Percentiles rank a stretch among this genome's conserved stretches.
These are phyloP conservation scores for Wickerhamiella kazuoi DNA, from an alignment of 805 yeast species.

Conservation along the genomic window DNA sequence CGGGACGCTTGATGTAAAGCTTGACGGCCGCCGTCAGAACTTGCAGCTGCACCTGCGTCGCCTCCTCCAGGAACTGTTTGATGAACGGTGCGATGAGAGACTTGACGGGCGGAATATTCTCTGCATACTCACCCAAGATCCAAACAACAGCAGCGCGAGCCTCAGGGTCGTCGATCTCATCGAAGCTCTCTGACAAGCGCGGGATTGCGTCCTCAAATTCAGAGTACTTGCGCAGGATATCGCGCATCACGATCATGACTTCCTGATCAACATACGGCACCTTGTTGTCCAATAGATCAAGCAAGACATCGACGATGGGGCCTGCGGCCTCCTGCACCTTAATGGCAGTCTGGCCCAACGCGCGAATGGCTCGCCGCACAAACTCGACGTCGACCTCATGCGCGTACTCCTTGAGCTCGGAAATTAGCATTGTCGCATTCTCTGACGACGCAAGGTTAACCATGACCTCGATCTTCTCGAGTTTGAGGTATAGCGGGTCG, in stretches of 20 bases:
- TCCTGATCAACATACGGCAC: constrained; percentile 62
- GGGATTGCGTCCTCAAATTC: constrained; percentile 37
- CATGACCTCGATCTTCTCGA: constrained; percentile 80
- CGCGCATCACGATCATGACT: constrained; percentile 54
- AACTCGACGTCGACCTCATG: constrained; percentile 76
- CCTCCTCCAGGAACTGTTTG: constrained; percentile 41
- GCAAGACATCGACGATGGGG: constrained; percentile 49
- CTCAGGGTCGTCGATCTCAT: constrained; percentile 61
- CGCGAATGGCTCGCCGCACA: constrained; percentile 77
- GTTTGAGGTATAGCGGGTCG: constrained; percentile 85
- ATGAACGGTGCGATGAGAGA: constrained; percentile 27
- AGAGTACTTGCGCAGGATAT: constrained; percentile 56
- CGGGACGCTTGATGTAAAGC: constrained; percentile 43
- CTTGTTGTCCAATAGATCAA: constrained; percentile 44
- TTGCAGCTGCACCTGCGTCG: constrained; percentile 60
- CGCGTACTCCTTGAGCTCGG: constrained; percentile 75
- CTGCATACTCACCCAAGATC: constrained; percentile 69
- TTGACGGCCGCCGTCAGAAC: constrained; percentile 63
- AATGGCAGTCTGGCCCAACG: constrained; percentile 78
- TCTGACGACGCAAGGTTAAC: constrained; percentile 53
- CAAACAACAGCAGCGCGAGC: constrained; percentile 63
- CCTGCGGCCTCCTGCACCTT: constrained; percentile 48
- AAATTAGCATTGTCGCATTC: constrained; percentile 45
- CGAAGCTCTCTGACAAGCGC: constrained; percentile 28
- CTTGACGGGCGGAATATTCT: constrained; percentile 27